Base-by-base conservation (phyloP, 352 stramenopile genomes). In the Phytopythium montanum region DNA sequence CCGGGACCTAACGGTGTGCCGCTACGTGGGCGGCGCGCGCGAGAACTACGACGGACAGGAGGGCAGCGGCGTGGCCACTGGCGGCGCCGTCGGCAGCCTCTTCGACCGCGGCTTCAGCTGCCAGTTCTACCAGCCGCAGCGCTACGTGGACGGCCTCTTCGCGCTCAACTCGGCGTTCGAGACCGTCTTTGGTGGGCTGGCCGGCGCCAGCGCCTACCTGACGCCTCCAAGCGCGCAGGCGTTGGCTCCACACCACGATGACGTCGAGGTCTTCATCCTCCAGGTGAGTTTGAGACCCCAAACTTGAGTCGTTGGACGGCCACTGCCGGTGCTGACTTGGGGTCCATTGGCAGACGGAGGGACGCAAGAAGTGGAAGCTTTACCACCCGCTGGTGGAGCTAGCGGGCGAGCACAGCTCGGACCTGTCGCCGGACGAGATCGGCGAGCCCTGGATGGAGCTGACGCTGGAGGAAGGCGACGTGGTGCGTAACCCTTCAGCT, bases 41-140 rank as follows among this genome's bases (percentile, higher is more conserved):
- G 77, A 88, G 36, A 90, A 93, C 61, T 94, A 84, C 38, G 71
- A 88, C 31, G 66, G 64, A n/a, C 70, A 76, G 9, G 75, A 90
- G 31, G 72, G 72, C 9, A 73, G 88, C 29, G 61, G 61, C 9
- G 61, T 79, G 59, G 79, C 70, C 1, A 75, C 72, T 19, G 79
- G 75, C 50, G 72, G 79, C 50, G 74, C 88, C 56, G 68, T 95
- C 50, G 72, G 64, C 26, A 75, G 66, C 38, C 63, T 92, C 50
- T 66, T 95, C 19, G 75, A 90, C 34, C 70, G 69, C 34, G 73
- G 77, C 26, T 96, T 85, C 66, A 96, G 85, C 64, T 92, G 85
- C 66, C 87, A 96, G 64, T 96, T 96, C 60, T 96, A 91, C 62
- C 87, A 96, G 56, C 87, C 87, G 13, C 87, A 96, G 66, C 87